A percentile compares a stretch with the other conserved stretches of the same genome.
Evolutionary conservation across 208 protist genomes (phyloP).

Genomic region (Leishmania lainsoni): DNA sequence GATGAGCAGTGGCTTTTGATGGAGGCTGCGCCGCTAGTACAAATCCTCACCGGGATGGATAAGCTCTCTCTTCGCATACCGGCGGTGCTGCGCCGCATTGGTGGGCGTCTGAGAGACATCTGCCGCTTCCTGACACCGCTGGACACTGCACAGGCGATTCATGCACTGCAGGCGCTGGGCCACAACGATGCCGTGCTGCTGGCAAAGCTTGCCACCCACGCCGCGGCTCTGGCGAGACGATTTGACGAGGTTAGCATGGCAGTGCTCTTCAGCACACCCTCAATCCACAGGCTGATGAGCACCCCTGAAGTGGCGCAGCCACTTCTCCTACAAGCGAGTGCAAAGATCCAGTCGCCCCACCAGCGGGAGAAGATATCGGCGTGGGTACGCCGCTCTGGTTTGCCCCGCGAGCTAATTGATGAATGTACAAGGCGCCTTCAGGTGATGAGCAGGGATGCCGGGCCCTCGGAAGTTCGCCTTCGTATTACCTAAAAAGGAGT

Average conservation of each 20-base stretch:
- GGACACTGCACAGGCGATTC: slow-evolving; percentile 65
- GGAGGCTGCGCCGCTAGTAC: slow-evolving; percentile 73
- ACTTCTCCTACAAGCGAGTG: slow-evolving; percentile 59
- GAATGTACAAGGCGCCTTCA: slow-evolving; percentile 24
- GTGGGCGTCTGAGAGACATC: slow-evolving; percentile 45
- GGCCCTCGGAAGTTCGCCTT: background rate
- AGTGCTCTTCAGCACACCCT: slow-evolving; percentile 66
- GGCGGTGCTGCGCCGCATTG: slow-evolving; percentile 41
- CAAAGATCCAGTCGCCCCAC: slow-evolving; percentile 45
- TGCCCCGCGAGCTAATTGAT: slow-evolving; percentile 60
- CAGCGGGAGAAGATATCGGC: slow-evolving; percentile 58
- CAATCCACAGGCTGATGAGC: slow-evolving; percentile 65
- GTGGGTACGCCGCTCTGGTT: slow-evolving; percentile 45
- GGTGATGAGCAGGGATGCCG: slow-evolving; percentile 1
- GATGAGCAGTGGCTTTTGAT: slow-evolving; percentile 83
- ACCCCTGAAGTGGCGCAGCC: slow-evolving; percentile 56
- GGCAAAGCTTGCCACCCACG: slow-evolving; percentile 54
- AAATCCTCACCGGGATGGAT: slow-evolving; percentile 59
- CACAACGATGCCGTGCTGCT: slow-evolving; percentile 56
- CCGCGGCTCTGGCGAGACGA: slow-evolving; percentile 40
- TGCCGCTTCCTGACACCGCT: slow-evolving; percentile 60
- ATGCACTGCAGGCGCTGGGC: slow-evolving; percentile 66
- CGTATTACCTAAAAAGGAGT: slow-evolving; percentile 20
- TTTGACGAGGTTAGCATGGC: slow-evolving; percentile 70
- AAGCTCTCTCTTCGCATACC: slow-evolving; percentile 65